Evolutionary conservation across 2,329 filamentous ascomycete species (phyloP).

Genomic region (Colletotrichum sp.): DNA sequence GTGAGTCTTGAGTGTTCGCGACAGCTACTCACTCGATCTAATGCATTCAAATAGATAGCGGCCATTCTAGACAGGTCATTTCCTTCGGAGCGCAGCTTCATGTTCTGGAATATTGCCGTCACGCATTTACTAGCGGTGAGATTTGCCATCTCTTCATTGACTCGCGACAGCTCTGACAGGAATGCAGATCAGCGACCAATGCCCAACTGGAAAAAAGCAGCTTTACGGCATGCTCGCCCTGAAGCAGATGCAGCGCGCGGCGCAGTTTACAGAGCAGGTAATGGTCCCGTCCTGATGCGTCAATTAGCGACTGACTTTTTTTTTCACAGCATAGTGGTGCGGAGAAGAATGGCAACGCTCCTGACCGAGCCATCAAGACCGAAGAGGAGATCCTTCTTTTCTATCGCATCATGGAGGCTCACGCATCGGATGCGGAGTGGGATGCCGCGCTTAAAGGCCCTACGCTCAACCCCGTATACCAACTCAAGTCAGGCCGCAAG

Average conservation of each 20-base stretch:
- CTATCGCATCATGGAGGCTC: slow-evolving; percentile 50
- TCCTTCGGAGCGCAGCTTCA: slow-evolving; percentile 49
- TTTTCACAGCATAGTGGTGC: neutral
- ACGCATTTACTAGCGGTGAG: slow-evolving; percentile 59
- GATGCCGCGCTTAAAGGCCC: slow-evolving; percentile 42
- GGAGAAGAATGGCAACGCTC: neutral
- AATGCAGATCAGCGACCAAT: slow-evolving; percentile 48
- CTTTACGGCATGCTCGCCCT: slow-evolving; percentile 56
- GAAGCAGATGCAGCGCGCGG: slow-evolving; percentile 56
- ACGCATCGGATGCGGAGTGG: slow-evolving; percentile 47
- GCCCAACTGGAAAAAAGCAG: slow-evolving; percentile 52
- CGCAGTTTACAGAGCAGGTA: slow-evolving; percentile 50
- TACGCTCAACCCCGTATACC: slow-evolving; percentile 44
- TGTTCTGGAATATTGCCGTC: slow-evolving; percentile 61
- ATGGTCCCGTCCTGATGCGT: neutral
- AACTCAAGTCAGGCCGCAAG: slow-evolving; percentile 52
- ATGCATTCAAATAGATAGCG: slow-evolving; percentile 48
- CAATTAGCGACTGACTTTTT: neutral
- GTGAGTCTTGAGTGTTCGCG: slow-evolving; percentile 34
- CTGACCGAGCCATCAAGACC: slow-evolving; percentile 40
- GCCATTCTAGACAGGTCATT: slow-evolving; percentile 57
- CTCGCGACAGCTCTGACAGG: neutral
- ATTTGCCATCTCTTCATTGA: neutral
- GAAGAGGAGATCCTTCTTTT: slow-evolving; percentile 58
- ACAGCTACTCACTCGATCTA: neutral